Evolutionary conservation across 345 rosid species (phyloP).

Genomic region (Litchi chinensis): DNA sequence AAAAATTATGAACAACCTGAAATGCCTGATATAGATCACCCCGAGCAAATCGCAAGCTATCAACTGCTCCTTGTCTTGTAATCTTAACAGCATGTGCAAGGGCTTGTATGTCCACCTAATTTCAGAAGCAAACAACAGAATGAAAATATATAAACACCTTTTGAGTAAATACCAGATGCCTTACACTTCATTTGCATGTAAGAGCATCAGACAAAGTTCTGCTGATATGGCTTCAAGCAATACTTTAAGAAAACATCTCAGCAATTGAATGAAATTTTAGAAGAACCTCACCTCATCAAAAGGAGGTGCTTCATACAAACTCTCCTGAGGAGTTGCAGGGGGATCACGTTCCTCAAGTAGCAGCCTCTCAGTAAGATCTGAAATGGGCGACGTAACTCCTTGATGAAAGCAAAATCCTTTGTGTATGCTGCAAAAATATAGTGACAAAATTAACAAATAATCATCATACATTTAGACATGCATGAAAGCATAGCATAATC

Average conservation of each 20-base stretch:
- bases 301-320: conserved; percentile 75
- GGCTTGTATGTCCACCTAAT: conserved; percentile 92
- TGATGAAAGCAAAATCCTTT: conserved; percentile 79
- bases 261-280: conserved; percentile 2
- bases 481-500: background rate
- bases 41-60: conserved; percentile 90
- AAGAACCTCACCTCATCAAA: conserved; percentile 80
- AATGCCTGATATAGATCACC: conserved; percentile 93
- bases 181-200: conserved; percentile 2
- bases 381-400: conserved; percentile 78
- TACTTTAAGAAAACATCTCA: conserved; percentile 7
- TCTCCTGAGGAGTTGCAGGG: conserved; percentile 75
- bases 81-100: conserved; percentile 97
- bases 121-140: conserved; percentile 14
- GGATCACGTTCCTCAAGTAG: conserved; percentile 85
- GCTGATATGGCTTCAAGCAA: background rate
- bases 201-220: conserved; percentile 15
- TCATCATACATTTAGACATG: conserved; percentile 3
- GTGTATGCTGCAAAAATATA: conserved; percentile 72
- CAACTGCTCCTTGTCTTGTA: conserved; percentile 95
- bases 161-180: background rate
- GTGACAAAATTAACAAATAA: conserved; percentile 11
- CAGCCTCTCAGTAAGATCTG: conserved; percentile 84
- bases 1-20: conserved; percentile 52
- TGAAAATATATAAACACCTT: background rate